phyloP scores from a whole-genome alignment of 1,284 basidiomycete genomes.

The Cutaneotrichosporon arboriforme region DNA sequence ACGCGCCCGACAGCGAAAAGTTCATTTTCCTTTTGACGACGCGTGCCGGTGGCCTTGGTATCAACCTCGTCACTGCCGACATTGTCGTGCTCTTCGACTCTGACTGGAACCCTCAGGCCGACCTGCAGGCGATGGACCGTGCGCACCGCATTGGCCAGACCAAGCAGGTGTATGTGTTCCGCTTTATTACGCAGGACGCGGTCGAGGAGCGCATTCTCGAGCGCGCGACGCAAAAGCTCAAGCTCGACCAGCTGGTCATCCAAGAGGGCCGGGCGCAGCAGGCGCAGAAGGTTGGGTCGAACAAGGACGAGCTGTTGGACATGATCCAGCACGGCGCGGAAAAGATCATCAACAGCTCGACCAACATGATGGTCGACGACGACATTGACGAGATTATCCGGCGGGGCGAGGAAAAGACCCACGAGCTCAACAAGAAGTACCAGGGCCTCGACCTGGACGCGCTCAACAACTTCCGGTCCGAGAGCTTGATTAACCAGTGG shows the following conservation, averaged over 20 bases:
- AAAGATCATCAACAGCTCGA: slow-evolving; percentile 77
- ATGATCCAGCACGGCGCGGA: slow-evolving; percentile 99
- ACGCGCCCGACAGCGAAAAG: slow-evolving; percentile 88
- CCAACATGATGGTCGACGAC: slow-evolving; percentile 70
- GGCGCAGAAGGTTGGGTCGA: slow-evolving; percentile 59
- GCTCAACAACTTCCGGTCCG: slow-evolving; percentile 92
- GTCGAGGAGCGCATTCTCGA: slow-evolving; percentile 98
- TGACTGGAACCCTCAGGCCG: slow-evolving; percentile 99
- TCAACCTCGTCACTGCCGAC: slow-evolving; percentile 93
- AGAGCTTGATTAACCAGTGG: slow-evolving; percentile 82
- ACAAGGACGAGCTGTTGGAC: slow-evolving; percentile 93
- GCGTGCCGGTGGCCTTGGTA: slow-evolving; percentile 95
- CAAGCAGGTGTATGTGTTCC: slow-evolving; percentile 97
- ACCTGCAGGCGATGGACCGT: slow-evolving; percentile 98
- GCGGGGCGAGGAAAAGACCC: slow-evolving; percentile 85
- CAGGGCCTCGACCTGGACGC: slow-evolving; percentile 90
- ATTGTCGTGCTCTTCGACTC: slow-evolving; percentile 96
- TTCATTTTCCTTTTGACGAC: slow-evolving; percentile 97
- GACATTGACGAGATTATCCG: slow-evolving; percentile 94
- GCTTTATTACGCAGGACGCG: slow-evolving; percentile 92
- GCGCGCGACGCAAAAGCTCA: slow-evolving; percentile 90
- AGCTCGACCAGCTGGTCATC: slow-evolving; percentile 94
- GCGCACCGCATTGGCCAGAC: slow-evolving; percentile 98
- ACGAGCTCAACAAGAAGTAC: slow-evolving; percentile 85
- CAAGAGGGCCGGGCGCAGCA: slow-evolving; percentile 76